Conservation (phyloP, 345 rosid genomes). For the Brassica juncea region DNA sequence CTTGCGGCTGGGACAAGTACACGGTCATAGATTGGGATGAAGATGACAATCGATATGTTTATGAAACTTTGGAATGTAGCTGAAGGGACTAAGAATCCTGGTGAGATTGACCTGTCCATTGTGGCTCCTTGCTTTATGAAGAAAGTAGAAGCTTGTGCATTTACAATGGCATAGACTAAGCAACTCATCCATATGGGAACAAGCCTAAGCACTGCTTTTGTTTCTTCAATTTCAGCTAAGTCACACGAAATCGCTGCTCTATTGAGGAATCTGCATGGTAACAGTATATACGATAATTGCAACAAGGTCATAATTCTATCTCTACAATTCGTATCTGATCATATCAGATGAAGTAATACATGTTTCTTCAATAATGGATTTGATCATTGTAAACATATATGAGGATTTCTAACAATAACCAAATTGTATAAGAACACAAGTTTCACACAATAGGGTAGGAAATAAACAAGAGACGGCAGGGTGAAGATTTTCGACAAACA, state of each 20-base stretch:
- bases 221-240: slow-evolving; percentile 51
- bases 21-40: slow-evolving; percentile 53
- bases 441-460: neutral
- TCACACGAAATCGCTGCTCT: slow-evolving; percentile 45
- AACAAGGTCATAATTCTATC: neutral
- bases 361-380: neutral
- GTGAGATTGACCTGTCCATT: slow-evolving; percentile 48
- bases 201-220: slow-evolving; percentile 47
- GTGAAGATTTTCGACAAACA: neutral
- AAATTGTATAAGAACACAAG: neutral
- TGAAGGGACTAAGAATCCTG: slow-evolving; percentile 24
- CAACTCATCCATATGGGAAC: slow-evolving; percentile 54
- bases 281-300: neutral
- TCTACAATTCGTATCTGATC: neutral
- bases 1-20: slow-evolving; percentile 46
- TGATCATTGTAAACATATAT: neutral
- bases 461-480: neutral
- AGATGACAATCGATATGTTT: slow-evolving; percentile 39
- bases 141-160: slow-evolving; percentile 51
- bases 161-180: slow-evolving; percentile 49
- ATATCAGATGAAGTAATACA: neutral
- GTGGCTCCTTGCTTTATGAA: slow-evolving; percentile 65
- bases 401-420: too few relatives aligned
- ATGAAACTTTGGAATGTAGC: slow-evolving; percentile 51
- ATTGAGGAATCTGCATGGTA: slow-evolving; percentile 51